These are phyloP conservation scores for Fusarium concolor DNA, from an alignment of 2,329 filamentous ascomycete genomes.

Conservation along the genomic window DNA sequence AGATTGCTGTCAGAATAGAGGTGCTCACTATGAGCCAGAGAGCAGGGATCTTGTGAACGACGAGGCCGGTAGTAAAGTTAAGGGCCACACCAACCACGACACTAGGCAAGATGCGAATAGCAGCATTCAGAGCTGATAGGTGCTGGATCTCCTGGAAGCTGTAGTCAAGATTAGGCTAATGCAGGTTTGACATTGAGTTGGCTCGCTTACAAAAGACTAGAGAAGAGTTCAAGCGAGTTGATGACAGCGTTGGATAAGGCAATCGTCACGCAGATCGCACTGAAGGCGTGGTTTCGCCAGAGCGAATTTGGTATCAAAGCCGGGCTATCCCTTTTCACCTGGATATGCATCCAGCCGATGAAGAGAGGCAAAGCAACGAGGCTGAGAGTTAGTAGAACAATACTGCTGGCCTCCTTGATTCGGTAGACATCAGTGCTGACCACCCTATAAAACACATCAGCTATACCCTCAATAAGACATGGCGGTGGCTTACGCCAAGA, in stretches of 20 bases:
- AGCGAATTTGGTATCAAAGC: slow-evolving; percentile 72
- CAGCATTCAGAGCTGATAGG: slow-evolving; percentile 57
- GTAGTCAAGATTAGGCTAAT: background rate
- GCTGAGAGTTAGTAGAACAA: slow-evolving; percentile 59
- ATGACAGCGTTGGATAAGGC: slow-evolving; percentile 59
- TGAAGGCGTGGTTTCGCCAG: slow-evolving; percentile 69
- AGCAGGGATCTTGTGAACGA: slow-evolving; percentile 57
- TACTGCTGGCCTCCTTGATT: slow-evolving; percentile 57
- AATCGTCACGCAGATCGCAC: slow-evolving; percentile 64
- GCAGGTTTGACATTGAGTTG: background rate
- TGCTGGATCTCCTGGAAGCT: slow-evolving; percentile 64
- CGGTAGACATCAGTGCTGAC: slow-evolving; percentile 54
- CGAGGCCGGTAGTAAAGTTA: slow-evolving; percentile 59
- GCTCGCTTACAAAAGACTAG: slow-evolving; percentile 60
- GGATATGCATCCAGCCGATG: slow-evolving; percentile 64
- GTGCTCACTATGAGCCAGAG: slow-evolving; percentile 55
- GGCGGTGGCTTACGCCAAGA: slow-evolving; percentile 59
- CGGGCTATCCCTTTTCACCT: slow-evolving; percentile 58
- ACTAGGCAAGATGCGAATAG: slow-evolving; percentile 57
- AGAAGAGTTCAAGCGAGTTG: slow-evolving; percentile 60
- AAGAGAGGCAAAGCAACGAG: slow-evolving; percentile 60
- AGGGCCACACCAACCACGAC: slow-evolving; percentile 57
- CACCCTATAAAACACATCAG: slow-evolving; percentile 36
- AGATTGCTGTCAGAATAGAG: slow-evolving; percentile 56
- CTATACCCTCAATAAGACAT: background rate